Percentiles rank a stretch among this genome's conserved stretches.
These are phyloP conservation scores for Huntiella savannae DNA, from an alignment of 2,329 filamentous ascomycete species.

Conservation along the genomic window DNA sequence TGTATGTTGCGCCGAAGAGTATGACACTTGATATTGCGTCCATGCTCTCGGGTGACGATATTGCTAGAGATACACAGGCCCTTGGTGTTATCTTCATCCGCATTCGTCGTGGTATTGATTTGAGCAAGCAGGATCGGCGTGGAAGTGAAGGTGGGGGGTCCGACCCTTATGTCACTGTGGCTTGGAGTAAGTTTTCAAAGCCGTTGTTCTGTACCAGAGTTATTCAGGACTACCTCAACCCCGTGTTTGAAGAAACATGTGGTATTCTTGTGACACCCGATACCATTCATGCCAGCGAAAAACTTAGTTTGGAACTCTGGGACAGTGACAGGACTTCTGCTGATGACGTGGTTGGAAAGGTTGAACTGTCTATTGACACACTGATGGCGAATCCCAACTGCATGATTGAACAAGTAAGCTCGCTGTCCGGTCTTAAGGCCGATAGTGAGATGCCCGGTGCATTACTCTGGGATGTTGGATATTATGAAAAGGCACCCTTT, in stretches of 20 bases:
- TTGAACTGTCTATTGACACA: slow-evolving; percentile 84
- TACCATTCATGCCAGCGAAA: slow-evolving; percentile 82
- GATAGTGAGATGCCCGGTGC: slow-evolving; percentile 82
- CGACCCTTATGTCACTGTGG: slow-evolving; percentile 87
- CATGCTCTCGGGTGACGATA: slow-evolving; percentile 76
- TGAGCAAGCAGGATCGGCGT: slow-evolving; percentile 78
- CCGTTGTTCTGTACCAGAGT: slow-evolving; percentile 95
- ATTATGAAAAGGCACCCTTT: slow-evolving; percentile 81
- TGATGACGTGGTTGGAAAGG: slow-evolving; percentile 87
- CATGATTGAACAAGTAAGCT: slow-evolving; percentile 80
- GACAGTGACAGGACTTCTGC: slow-evolving; percentile 84
- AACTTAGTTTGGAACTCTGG: slow-evolving; percentile 86
- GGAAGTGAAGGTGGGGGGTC: slow-evolving; percentile 74
- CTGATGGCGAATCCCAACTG: slow-evolving; percentile 81
- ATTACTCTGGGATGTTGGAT: slow-evolving; percentile 90
- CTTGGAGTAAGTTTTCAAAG: slow-evolving; percentile 92
- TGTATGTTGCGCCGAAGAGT: slow-evolving; percentile 89
- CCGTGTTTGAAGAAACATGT: slow-evolving; percentile 75
- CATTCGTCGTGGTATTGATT: slow-evolving; percentile 68
- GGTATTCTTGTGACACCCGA: slow-evolving; percentile 75
- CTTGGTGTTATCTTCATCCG: slow-evolving; percentile 82
- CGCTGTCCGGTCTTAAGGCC: slow-evolving; percentile 62
- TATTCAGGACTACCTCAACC: slow-evolving; percentile 86
- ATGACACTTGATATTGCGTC: slow-evolving; percentile 83
- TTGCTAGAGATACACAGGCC: slow-evolving; percentile 74